These are phyloP conservation scores for Wickerhamomyces hampshirensis DNA, from an alignment of 805 yeast species.

Conservation along the genomic window DNA sequence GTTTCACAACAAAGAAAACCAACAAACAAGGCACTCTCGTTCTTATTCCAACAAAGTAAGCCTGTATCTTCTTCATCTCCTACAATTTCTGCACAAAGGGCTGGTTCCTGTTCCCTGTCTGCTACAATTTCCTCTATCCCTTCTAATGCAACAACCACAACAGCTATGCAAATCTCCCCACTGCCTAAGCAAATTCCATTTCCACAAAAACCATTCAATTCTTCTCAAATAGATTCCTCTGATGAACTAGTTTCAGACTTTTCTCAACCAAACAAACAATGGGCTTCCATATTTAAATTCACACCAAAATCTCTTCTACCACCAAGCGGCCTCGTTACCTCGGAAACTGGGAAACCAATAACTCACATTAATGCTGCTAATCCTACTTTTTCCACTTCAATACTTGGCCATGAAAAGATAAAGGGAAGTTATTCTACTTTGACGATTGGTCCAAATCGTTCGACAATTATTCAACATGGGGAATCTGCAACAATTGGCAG, in stretches of 20 bases:
- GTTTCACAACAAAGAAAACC: conserved; percentile 9
- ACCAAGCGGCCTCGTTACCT: conserved; percentile 12
- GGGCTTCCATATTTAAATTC: conserved; percentile 14
- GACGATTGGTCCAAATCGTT: conserved; percentile 25
- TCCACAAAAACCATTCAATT: not conserved
- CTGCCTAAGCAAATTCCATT: too few species aligned
- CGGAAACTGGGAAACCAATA: conserved; percentile 19
- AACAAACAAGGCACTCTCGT: conserved; percentile 5
- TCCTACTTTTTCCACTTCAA: not conserved
- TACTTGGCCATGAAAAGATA: conserved; percentile 3
- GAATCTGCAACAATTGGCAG: conserved; percentile 20
- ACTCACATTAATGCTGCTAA: not conserved
- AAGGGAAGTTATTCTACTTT: conserved; percentile 24
- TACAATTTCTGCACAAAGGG: not conserved
- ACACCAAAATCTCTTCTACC: conserved; percentile 10
- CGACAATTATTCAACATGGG: conserved; percentile 24
- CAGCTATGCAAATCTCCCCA: not conserved
- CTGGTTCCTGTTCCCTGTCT: not conserved
- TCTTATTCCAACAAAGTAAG: conserved; percentile 10
- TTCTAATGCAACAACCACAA: not conserved
- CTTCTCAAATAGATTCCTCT: not conserved
- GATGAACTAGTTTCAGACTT: too few species aligned
- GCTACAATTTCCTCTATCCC: conserved; percentile 4
- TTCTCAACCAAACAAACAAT: conserved; percentile 12
- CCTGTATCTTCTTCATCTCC: conserved; percentile 2